Percentiles rank a stretch among this genome's conserved stretches.
These are phyloP conservation scores for Fusarium marasasianum DNA, from an alignment of 2,329 filamentous ascomycete genomes.

Conservation along the genomic window DNA sequence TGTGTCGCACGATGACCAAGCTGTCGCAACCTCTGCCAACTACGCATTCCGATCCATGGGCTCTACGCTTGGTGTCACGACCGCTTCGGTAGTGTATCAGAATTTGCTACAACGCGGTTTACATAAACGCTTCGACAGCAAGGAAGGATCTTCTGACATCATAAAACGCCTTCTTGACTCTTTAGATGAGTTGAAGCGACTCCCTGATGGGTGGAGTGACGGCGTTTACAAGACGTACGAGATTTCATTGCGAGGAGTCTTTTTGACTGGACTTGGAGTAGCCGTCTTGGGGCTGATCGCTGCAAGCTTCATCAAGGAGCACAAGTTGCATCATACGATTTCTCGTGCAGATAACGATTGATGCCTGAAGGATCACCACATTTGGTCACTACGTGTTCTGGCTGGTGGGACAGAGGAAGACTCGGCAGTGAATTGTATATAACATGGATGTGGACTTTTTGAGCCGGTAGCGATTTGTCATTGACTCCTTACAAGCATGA, in stretches of 20 bases:
- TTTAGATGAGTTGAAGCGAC: neutral
- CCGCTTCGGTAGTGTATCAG: neutral
- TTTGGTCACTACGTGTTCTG: rapidly evolving
- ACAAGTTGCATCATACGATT: neutral
- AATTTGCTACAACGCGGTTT: neutral
- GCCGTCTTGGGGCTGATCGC: neutral
- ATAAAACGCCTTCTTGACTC: neutral
- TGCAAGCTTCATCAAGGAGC: neutral
- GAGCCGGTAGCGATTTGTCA: neutral
- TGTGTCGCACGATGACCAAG: neutral
- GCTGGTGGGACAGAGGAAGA: neutral
- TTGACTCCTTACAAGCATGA: rapidly evolving
- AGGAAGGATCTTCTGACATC: neutral
- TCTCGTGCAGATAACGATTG: neutral
- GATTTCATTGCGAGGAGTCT: neutral
- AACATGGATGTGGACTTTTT: neutral
- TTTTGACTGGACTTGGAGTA: neutral
- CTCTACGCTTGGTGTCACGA: neutral
- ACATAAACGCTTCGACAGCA: neutral
- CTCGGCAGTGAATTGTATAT: neutral
- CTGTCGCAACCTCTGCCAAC: neutral
- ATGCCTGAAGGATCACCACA: rapidly evolving
- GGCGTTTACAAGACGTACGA: neutral
- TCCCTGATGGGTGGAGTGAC: neutral
- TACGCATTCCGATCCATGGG: neutral